Evolutionary conservation across 805 yeast genomes (phyloP).

Genomic region (Saccharomycopsis olivae): DNA sequence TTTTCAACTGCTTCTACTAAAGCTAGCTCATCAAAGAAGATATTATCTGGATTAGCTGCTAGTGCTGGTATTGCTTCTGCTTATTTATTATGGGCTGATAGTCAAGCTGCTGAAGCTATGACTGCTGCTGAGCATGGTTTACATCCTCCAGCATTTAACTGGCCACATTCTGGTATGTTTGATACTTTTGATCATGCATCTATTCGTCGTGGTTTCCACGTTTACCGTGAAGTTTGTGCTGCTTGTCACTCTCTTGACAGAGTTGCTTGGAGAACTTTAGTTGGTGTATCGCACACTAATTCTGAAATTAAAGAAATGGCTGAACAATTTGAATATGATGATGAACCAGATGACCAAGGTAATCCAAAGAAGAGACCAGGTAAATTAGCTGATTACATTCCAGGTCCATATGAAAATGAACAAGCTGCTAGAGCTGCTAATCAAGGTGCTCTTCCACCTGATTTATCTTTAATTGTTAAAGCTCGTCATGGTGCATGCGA

Average conservation of each 20-base stretch:
- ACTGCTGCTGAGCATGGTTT: constrained; percentile 98
- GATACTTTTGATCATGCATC: constrained; percentile 89
- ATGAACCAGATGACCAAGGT: constrained; percentile 95
- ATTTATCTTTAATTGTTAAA: constrained; percentile 91
- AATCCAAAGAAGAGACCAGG: constrained; percentile 94
- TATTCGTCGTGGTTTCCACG: constrained; percentile 98
- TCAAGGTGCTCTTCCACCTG: constrained; percentile 99
- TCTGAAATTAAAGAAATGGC: constrained; percentile 87
- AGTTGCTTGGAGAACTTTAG: constrained; percentile 97
- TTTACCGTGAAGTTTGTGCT: constrained; percentile 97
- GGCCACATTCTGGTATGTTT: constrained; percentile 93
- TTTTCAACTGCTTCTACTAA: not conserved
- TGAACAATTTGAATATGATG: constrained; percentile 95
- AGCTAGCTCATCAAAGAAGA: constrained; percentile 23
- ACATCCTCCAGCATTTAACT: constrained; percentile 85
- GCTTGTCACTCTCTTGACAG: constrained; percentile 96
- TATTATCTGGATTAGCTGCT: constrained; percentile 53
- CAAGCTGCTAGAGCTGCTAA: constrained; percentile 99
- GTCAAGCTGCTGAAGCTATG: constrained; percentile 87
- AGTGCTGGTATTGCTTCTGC: constrained; percentile 74
- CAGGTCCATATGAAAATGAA: constrained; percentile 94
- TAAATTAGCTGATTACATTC: constrained; percentile 90
- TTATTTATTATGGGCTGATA: constrained; percentile 71
- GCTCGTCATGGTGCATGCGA: constrained; percentile 98
- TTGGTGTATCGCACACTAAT: constrained; percentile 91